Evolutionary conservation across 139 green algal species (phyloP).

Genomic region (Prasinococcaceae sp.): DNA sequence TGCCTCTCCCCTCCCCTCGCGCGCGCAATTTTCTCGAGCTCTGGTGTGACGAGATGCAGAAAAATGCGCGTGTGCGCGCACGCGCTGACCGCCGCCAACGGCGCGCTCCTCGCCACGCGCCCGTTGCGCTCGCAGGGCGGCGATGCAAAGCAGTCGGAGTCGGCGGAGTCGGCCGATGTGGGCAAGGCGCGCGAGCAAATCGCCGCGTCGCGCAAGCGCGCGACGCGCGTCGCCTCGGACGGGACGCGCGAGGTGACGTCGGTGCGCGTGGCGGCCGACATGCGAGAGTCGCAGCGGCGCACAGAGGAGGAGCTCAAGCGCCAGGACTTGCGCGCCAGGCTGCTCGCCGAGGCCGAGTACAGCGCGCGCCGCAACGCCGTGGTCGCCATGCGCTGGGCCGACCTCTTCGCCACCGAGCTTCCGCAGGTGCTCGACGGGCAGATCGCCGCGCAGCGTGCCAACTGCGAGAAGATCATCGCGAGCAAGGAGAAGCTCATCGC

Average conservation of each 20-base stretch:
- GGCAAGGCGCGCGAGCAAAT: neutral
- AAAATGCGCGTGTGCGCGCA: too few relatives aligned
- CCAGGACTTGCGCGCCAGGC: slow-evolving; percentile 41
- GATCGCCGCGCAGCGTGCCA: slow-evolving; percentile 46
- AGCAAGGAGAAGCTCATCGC: slow-evolving; percentile 49
- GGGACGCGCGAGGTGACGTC: too few relatives aligned
- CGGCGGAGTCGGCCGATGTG: too few relatives aligned
- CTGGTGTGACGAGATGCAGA: too few relatives aligned
- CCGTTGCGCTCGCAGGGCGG: too few relatives aligned
- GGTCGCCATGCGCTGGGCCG: slow-evolving; percentile 49
- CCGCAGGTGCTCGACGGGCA: slow-evolving; percentile 39
- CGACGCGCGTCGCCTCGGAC: slow-evolving; percentile 4
- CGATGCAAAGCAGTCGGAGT: too few relatives aligned
- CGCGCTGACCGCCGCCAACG: too few relatives aligned
- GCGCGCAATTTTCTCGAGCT: too few relatives aligned
- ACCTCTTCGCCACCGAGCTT: slow-evolving; percentile 33
- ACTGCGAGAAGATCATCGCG: slow-evolving; percentile 43
- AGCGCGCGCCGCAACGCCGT: slow-evolving; percentile 48
- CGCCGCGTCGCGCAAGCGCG: neutral
- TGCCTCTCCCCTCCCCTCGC: too few relatives aligned
- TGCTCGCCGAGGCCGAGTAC: slow-evolving; percentile 55
- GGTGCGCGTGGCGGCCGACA: slow-evolving; percentile 38
- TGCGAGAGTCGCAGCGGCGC: slow-evolving; percentile 36
- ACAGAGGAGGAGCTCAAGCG: slow-evolving; percentile 40
- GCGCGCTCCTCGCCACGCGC: too few relatives aligned